Conservation (phyloP, 495 filamentous ascomycete genomes). For the Chaetomium fimeti region DNA sequence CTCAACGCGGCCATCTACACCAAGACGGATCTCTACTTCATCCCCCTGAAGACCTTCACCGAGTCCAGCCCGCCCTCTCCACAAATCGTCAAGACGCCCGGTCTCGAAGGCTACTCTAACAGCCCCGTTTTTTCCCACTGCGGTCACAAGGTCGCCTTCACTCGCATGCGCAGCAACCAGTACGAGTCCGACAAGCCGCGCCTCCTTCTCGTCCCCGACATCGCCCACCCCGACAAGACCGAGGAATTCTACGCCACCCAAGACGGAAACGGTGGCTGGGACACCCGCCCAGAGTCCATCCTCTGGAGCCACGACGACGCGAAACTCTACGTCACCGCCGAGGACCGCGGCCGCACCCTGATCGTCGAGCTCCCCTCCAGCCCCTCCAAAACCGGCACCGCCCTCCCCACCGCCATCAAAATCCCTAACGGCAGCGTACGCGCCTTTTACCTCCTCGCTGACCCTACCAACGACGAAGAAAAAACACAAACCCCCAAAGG, state of each 20-base stretch:
- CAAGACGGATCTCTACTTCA: slow-evolving; percentile 71
- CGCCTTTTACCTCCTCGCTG: slow-evolving; percentile 54
- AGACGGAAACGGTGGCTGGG: slow-evolving; percentile 65
- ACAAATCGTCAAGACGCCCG: slow-evolving; percentile 48
- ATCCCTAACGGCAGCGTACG: slow-evolving; percentile 61
- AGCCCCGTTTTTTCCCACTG: slow-evolving; percentile 74
- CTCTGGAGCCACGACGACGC: slow-evolving; percentile 65
- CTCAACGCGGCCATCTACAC: slow-evolving; percentile 78
- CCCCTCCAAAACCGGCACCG: slow-evolving; percentile 47
- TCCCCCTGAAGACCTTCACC: slow-evolving; percentile 61
- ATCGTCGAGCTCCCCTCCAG: slow-evolving; percentile 63
- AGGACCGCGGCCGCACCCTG: slow-evolving; percentile 61
- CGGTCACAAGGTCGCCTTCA: slow-evolving; percentile 72
- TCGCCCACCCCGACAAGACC: slow-evolving; percentile 59
- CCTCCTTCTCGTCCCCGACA: slow-evolving; percentile 62
- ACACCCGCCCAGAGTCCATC: slow-evolving; percentile 62
- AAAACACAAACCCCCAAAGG: slow-evolving; percentile 22
- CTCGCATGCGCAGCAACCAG: slow-evolving; percentile 72
- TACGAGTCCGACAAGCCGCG: slow-evolving; percentile 90
- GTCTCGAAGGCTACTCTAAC: slow-evolving; percentile 67
- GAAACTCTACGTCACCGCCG: slow-evolving; percentile 63
- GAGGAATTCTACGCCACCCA: slow-evolving; percentile 62
- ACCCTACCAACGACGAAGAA: slow-evolving; percentile 40
- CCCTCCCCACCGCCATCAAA: slow-evolving; percentile 54
- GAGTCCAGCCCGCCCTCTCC: slow-evolving; percentile 49